These are phyloP conservation scores for Populus hybrid DNA, from an alignment of 441 rosid species.

Conservation along the genomic window DNA sequence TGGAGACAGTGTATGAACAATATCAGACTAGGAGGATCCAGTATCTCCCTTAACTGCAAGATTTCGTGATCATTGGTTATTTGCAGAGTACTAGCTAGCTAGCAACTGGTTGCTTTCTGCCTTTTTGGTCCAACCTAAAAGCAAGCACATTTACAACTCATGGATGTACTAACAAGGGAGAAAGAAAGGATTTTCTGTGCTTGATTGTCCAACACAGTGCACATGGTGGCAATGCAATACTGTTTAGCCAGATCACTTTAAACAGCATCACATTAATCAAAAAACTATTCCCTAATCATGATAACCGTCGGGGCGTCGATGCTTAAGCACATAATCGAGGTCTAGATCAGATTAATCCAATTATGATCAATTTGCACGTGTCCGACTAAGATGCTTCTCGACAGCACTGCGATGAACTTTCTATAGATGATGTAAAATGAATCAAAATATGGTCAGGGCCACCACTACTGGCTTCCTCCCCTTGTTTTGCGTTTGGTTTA, in stretches of 20 bases:
- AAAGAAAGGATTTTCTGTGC: background rate
- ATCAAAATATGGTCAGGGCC: conserved; percentile 1
- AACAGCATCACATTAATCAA: background rate
- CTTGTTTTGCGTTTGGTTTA: conserved; percentile 2
- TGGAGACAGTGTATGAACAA: conserved; percentile 1
- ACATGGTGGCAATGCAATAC: conserved; percentile 7
- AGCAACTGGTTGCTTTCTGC: conserved; percentile 8
- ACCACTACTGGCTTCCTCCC: background rate
- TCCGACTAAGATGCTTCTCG: background rate
- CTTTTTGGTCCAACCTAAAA: background rate
- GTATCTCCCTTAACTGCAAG: background rate
- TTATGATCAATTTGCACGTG: background rate
- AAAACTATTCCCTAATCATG: conserved; percentile 12
- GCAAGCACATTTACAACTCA: conserved; percentile 14
- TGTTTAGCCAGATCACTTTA: background rate
- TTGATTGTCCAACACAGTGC: conserved; percentile 6
- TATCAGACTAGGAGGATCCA: background rate
- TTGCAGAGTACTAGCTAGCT: background rate
- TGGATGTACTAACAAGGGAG: background rate
- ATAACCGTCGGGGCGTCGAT: conserved; percentile 11
- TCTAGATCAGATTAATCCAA: background rate
- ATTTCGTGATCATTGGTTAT: background rate
- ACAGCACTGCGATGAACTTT: background rate
- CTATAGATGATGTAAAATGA: background rate
- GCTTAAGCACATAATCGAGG: background rate